Evolutionary conservation across 2,329 filamentous ascomycete genomes (phyloP), one percentile per base, ranked within the genome.

Genomic region (Magnaporthales sp.): DNA sequence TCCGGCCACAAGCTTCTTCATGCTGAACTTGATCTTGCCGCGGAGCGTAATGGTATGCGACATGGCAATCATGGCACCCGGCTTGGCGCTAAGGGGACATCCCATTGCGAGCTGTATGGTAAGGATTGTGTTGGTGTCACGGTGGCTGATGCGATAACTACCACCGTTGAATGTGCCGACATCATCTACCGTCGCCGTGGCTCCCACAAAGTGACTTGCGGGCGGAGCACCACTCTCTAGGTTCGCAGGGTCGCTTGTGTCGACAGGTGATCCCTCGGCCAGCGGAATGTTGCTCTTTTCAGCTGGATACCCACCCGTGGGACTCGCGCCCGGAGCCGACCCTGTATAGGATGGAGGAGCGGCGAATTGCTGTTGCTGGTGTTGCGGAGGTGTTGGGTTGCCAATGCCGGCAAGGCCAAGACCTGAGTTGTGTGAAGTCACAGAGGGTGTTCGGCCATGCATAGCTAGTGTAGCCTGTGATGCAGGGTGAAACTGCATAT

Each of bases 141-240:
- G 85, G 75, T 99, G 95, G 73, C 91, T 95, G 74, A 98, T 93
- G 60, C 95, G 86, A 76, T 94, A 99, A 74, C 91, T 94, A 13
- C 95, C 95, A 19, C 95, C 95, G 75, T 98, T 98, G 81, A 98
- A 99, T 0, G 91, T 95, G n/a, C 95, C 95, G 1, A 96, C 87
- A 71, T 97, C 93, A 76, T 98, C 95, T 31, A 87, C 81, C 0
- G 85, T 84, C 0, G 89, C 80, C 32, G 78, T 78, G 0, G 85
- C 87, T 31, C 91, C 91, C 6, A 82, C 76, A 70, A 94, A 93
- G 67, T 90, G 84, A 32, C 78, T 77, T 19, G 79, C 77, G 7
- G 77, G 74, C 11, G 79, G 81, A 4, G 79, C 80, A 7, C 77
- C 77, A 26, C 73, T 69, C 24, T 77, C 73, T 62, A 79, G 74